phyloP scores from a whole-genome alignment of 1,284 basidiomycete species.

The Trichosporon coremiiforme region DNA sequence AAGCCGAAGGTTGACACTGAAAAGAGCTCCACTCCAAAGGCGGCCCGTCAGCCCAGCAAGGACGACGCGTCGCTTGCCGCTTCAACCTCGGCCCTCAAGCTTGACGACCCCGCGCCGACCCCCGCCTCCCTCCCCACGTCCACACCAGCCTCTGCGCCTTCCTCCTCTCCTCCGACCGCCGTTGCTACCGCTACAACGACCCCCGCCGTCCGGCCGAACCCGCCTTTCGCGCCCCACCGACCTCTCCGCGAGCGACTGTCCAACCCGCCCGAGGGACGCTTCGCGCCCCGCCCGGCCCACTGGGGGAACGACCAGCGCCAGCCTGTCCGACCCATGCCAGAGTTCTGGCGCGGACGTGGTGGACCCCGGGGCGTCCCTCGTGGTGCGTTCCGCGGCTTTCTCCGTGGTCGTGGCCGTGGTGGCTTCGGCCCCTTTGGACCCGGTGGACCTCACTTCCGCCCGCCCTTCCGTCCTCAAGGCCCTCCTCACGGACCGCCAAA shows the following conservation, averaged over 20 bases:
- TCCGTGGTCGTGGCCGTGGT: conserved; percentile 21
- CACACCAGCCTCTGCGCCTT: conserved; percentile 1
- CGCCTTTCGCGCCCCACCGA: conserved; percentile 57
- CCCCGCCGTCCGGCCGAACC: conserved; percentile 47
- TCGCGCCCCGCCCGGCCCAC: conserved; percentile 3
- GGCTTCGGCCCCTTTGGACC: conserved; percentile 10
- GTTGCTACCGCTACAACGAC: conserved; percentile 44
- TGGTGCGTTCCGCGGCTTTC: conserved; percentile 31
- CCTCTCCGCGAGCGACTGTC: conserved; percentile 64
- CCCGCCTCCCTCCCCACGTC: background rate
- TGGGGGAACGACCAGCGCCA: conserved; percentile 11
- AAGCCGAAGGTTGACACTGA: background rate
- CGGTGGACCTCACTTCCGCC: background rate
- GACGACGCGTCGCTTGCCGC: conserved; percentile 31
- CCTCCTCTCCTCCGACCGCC: conserved; percentile 18
- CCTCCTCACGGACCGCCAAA: background rate
- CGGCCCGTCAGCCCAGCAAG: background rate
- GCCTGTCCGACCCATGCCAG: conserved; percentile 54
- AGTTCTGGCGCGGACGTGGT: conserved; percentile 69
- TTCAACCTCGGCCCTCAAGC: conserved; percentile 37
- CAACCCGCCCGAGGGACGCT: conserved; percentile 58
- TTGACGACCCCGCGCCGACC: conserved; percentile 29
- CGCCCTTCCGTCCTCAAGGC: background rate
- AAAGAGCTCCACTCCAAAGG: conserved; percentile 1
- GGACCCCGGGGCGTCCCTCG: conserved; percentile 45